Evolutionary conservation across 176 grass and related monocot species (phyloP), one percentile per base, ranked within the genome.

Genomic region (Phyllostachys edulis): DNA sequence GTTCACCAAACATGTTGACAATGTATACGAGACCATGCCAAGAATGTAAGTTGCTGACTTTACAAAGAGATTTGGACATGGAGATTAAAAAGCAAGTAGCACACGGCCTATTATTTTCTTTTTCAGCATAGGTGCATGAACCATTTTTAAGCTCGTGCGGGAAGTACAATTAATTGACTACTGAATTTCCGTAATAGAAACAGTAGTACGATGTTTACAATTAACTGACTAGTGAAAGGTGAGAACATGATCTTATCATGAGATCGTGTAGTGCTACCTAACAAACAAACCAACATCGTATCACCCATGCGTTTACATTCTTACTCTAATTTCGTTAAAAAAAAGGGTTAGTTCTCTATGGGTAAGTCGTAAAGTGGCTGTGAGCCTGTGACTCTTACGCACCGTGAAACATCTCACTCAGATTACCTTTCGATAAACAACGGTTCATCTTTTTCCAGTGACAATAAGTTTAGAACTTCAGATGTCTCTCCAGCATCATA

Each of bases 1-100:
- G 7, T 38, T 85, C 63, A 81, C 82, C 60, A 27, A 89, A 82
- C 45, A 77, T 46, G 78, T 80, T 89, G 82, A 89, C 87, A 23
- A 57, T 60, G 39, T 61, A 18, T 45, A 46, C 11, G 18, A 67
- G 52, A 18, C 14, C 47, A 34, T 7, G 71, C 64, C 26, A 20
- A 57, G 21, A 57, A 80, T 32, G 44, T 77, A 62, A 32, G 36
- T 82, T 77, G 69, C 55, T 83, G 86, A 78, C 64, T 83, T 83
- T 32, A 15, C 63, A 61, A 16, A 3, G 36, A 73, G 76, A 80
- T 51, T 6, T 73, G 56, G 32, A 15, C 46, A 7, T 54, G 27
- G 18, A 20, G 21, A 45, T 15, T 14, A 77, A 54, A 3, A 68
- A 56, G 12, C 2, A 56, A 56, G 0, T 1, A 36, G 44, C 9